Conservation (phyloP, 805 yeast species). For the Ascoidea asiatica region DNA sequence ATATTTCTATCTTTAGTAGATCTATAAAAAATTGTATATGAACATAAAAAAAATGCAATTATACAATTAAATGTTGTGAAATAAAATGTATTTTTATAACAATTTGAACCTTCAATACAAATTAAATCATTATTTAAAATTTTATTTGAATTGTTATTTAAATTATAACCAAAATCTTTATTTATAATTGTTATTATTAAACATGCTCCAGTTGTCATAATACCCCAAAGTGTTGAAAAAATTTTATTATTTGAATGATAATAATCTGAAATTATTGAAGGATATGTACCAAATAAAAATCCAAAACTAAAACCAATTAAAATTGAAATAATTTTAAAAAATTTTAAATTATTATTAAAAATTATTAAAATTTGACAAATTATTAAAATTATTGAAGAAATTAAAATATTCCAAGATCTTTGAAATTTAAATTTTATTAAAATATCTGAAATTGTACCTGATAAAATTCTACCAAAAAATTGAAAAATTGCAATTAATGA, state of each 20-base stretch:
- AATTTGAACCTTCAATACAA: constrained; percentile 29
- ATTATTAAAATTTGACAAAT: constrained; percentile 24
- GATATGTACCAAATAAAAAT: constrained; percentile 57
- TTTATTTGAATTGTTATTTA: constrained; percentile 28
- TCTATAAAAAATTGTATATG: constrained; percentile 13
- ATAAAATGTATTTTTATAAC: constrained; percentile 33
- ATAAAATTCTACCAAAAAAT: constrained; percentile 19
- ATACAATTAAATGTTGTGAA: constrained; percentile 16
- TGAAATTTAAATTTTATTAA: constrained; percentile 40
- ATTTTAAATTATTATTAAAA: constrained; percentile 22
- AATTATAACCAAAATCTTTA: constrained; percentile 38
- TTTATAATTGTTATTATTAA: constrained; percentile 38
- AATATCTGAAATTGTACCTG: constrained; percentile 57
- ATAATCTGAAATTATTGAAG: constrained; percentile 60
- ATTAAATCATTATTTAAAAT: constrained; percentile 19
- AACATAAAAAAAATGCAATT: constrained; percentile 11
- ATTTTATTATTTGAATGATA: constrained; percentile 40
- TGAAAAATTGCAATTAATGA: constrained; percentile 6
- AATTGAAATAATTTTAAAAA: constrained; percentile 35
- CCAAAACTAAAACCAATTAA: constrained; percentile 60
- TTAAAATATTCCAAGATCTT: constrained; percentile 49
- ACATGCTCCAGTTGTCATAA: constrained; percentile 59
- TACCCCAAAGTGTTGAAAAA: constrained; percentile 59
- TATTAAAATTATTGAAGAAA: constrained; percentile 24
- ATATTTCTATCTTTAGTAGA: no score